A percentile compares a stretch with the other conserved stretches of the same genome.
Conservation (phyloP, 2,329 filamentous ascomycete species). For the Spiromastix sp. region DNA sequence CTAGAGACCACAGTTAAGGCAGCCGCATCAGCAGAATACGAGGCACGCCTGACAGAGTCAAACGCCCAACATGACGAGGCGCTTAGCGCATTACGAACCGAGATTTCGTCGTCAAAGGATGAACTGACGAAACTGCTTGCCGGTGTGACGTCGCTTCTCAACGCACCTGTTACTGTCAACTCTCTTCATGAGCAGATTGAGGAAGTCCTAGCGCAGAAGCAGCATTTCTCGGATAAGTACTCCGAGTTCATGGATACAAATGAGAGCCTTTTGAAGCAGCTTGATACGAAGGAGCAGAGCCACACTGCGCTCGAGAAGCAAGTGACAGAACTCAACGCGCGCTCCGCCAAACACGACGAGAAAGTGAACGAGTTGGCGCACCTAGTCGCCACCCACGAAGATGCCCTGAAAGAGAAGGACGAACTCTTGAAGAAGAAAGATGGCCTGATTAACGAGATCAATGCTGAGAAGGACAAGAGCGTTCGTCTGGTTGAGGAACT, state of each 20-base stretch:
- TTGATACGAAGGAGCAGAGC: slow-evolving; percentile 19
- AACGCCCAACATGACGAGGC: slow-evolving; percentile 50
- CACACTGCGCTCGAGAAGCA: slow-evolving; percentile 26
- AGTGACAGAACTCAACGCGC: slow-evolving; percentile 29
- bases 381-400: slow-evolving; percentile 37
- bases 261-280: slow-evolving; percentile 27
- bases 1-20: slow-evolving; percentile 28
- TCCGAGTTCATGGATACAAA: slow-evolving; percentile 31
- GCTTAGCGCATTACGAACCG: slow-evolving; percentile 49
- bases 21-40: slow-evolving; percentile 26
- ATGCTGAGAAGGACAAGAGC: slow-evolving; percentile 74
- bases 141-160: slow-evolving; percentile 40
- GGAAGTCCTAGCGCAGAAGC: slow-evolving; percentile 34
- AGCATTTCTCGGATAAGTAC: slow-evolving; percentile 32
- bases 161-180: slow-evolving; percentile 42
- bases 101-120: slow-evolving; percentile 56
- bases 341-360: slow-evolving; percentile 37
- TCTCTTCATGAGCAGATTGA: slow-evolving; percentile 55
- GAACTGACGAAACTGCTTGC: slow-evolving; percentile 55
- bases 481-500: slow-evolving; percentile 87
- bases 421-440: slow-evolving; percentile 37
- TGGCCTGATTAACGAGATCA: slow-evolving; percentile 39
- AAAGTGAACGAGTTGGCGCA: slow-evolving; percentile 46
- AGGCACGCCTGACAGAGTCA: slow-evolving; percentile 35
- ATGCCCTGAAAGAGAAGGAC: slow-evolving; percentile 34